Base-by-base conservation (phyloP, 2,329 filamentous ascomycete genomes). In the Penicillium psychrosexuale region DNA sequence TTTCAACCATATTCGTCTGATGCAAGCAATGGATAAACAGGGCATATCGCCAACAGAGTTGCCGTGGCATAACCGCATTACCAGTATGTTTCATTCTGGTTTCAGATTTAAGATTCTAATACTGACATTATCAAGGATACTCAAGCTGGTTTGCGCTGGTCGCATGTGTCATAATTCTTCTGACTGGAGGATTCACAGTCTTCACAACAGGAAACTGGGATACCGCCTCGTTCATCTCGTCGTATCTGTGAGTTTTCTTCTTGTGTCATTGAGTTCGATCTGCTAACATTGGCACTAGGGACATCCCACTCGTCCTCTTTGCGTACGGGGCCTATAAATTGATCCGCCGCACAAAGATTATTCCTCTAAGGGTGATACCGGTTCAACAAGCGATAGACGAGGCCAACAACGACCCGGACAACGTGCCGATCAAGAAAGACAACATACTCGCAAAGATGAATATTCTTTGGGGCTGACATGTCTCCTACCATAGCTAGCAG, bases 101-200 rank as follows among this genome's bases (percentile, higher is more conserved):
- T 24, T 11, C 2, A n/a, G 2, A 31, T 24, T 22, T 22, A 11
- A n/a, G 13, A 1, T 6, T 3, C 72, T 9, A 11, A 12, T 24
- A 39, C 46, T 64, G 24, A 59, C 50, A 8, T 8, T 8, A n/a
- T 8, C 8, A 51, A 85, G 82, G 78, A 12, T 85, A 84, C 60
- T 82, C 79, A 12, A 88, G 88, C 0, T 86, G 80, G 61, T 71
- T 75, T 8, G 82, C 83, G 0, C 75, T 92, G 5, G 66, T 77
- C 57, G 82, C 86, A 59, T 83, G 80, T 65, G 74, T 85, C 28
- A 70, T 88, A 38, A 86, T 90, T 56, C 73, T 91, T 3, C 76
- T 91, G 38, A 91, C 88, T 4, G 83, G 84, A 36, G 88, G 88
- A 0, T 91, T 91, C 61, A 37, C 75, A 2, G 82, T 84, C 3